Conservation (phyloP, 805 yeast genomes). For the Saccharomyces cerevisiae region DNA sequence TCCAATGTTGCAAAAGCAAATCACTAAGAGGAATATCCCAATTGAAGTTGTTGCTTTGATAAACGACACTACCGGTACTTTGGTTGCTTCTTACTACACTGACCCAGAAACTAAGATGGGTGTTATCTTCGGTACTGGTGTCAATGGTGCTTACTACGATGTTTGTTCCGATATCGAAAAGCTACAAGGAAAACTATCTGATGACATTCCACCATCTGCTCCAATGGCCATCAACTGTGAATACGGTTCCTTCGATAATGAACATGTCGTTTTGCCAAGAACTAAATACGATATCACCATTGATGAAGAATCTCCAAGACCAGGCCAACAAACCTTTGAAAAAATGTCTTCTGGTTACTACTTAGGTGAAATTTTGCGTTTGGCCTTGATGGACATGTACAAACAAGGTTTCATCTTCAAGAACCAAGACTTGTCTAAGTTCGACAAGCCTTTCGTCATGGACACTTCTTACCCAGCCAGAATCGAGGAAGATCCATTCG, state of each 20-base stretch:
- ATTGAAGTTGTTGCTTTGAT: slow-evolving; percentile 82
- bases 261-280: slow-evolving; percentile 73
- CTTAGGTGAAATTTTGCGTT: slow-evolving; percentile 81
- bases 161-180: slow-evolving; percentile 64
- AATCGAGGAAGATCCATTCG: slow-evolving; percentile 83
- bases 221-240: slow-evolving; percentile 96
- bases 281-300: slow-evolving; percentile 76
- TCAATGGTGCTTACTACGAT: slow-evolving; percentile 93
- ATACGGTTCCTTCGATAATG: slow-evolving; percentile 94
- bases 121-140: slow-evolving; percentile 92
- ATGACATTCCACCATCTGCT: slow-evolving; percentile 52
- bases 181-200: slow-evolving; percentile 57
- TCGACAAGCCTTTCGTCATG: slow-evolving; percentile 58
- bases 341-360: slow-evolving; percentile 96
- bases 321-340: slow-evolving; percentile 90
- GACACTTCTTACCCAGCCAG: slow-evolving; percentile 83
- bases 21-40: slow-evolving; percentile 56
- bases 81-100: slow-evolving; percentile 88
- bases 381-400: slow-evolving; percentile 65
- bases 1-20: slow-evolving; percentile 75
- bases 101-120: slow-evolving; percentile 88
- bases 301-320: slow-evolving; percentile 84
- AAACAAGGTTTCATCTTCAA: slow-evolving; percentile 57
- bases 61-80: slow-evolving; percentile 93
- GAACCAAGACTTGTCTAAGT: slow-evolving; percentile 54